Evolutionary conservation across 1,284 basidiomycete species (phyloP).

Genomic region (Apiotrichum sp.): DNA sequence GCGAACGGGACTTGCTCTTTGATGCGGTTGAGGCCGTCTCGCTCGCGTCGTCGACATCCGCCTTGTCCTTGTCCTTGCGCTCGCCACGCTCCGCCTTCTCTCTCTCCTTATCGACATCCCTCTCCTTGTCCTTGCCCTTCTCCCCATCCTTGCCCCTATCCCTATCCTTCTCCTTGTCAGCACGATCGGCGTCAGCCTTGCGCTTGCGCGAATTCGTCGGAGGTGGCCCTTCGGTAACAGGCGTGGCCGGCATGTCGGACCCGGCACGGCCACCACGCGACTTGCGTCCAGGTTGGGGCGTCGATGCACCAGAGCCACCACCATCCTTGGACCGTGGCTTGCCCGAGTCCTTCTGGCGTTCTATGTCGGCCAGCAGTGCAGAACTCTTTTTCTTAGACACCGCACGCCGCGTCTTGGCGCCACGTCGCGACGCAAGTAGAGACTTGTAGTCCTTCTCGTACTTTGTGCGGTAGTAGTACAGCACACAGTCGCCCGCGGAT

Average conservation of each 20-base stretch:
- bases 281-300: constrained; percentile 9
- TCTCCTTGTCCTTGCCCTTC: constrained; percentile 1
- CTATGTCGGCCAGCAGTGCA: constrained; percentile 36
- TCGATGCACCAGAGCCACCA: constrained; percentile 6
- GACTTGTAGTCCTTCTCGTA: constrained; percentile 78
- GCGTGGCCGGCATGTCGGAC: constrained; percentile 9
- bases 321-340: neutral
- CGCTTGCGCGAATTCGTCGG: constrained; percentile 8
- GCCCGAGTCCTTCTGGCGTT: constrained; percentile 26
- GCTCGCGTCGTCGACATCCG: constrained; percentile 8
- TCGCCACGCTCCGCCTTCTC: neutral
- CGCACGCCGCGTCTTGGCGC: constrained; percentile 53
- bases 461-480: constrained; percentile 94
- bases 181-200: constrained; percentile 8
- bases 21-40: constrained; percentile 22
- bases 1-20: constrained; percentile 27
- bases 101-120: neutral
- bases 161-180: constrained; percentile 8
- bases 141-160: neutral
- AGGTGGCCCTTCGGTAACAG: constrained; percentile 2
- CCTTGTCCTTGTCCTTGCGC: neutral
- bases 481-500: constrained; percentile 79
- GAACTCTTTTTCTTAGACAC: constrained; percentile 38
- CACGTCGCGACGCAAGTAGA: constrained; percentile 50
- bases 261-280: neutral